A percentile compares a stretch with the other conserved stretches of the same genome.
Conservation (phyloP, 2,329 filamentous ascomycete species). For the Fusarium palustre region DNA sequence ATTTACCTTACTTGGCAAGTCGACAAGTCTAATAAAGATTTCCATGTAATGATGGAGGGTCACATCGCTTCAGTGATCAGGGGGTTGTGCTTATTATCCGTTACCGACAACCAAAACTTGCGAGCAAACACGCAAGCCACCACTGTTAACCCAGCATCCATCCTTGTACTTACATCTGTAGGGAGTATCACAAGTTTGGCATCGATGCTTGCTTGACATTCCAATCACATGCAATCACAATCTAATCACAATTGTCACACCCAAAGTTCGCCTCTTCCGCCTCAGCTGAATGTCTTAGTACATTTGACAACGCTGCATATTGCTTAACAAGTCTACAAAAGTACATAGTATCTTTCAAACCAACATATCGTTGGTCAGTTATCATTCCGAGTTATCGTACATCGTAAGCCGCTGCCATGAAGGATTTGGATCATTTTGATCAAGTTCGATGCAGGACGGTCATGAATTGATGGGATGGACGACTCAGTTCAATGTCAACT, state of each 20-base stretch:
- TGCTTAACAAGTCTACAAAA: no score
- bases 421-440: no score
- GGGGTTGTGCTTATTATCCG: conserved; percentile 2
- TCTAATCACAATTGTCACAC: conserved; percentile 18
- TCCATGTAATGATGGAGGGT: conserved; percentile 1
- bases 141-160: conserved; percentile 7
- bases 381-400: not conserved
- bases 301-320: no score
- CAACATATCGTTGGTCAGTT: not conserved
- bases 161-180: conserved; percentile 10
- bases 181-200: conserved; percentile 1
- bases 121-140: conserved; percentile 15
- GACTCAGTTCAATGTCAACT: no score
- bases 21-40: not conserved
- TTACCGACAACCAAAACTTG: not conserved
- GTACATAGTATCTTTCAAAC: no score
- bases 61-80: conserved; percentile 21
- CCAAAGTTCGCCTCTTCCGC: conserved; percentile 4
- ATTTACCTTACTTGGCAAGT: not conserved
- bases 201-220: conserved; percentile 18
- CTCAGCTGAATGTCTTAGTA: conserved; percentile 1
- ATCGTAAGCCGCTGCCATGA: not conserved
- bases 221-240: conserved; percentile 24
- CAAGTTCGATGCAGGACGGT: no score
- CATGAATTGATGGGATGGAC: no score